Percentiles rank a stretch among this genome's conserved stretches.
phyloP scores from a whole-genome alignment of 2,329 filamentous ascomycete genomes.

The Elsinoe arachidis region DNA sequence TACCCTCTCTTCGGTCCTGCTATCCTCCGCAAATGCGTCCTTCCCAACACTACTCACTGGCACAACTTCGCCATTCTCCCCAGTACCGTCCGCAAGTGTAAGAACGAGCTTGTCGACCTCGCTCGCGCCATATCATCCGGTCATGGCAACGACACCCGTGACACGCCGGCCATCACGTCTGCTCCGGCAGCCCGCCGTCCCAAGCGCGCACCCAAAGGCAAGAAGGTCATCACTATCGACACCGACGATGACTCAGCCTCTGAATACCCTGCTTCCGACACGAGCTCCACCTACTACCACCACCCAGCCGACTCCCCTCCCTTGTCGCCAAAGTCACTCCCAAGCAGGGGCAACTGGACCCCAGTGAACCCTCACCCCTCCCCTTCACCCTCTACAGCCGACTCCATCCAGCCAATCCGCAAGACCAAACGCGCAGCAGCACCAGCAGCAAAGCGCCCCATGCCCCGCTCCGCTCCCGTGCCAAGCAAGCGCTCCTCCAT shows the following conservation, averaged over 20 bases:
- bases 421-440: background rate
- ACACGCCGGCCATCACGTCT: background rate
- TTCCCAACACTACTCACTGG: slow-evolving; percentile 54
- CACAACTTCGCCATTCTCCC: slow-evolving; percentile 24
- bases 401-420: background rate
- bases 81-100: background rate
- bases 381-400: background rate
- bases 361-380: slow-evolving; percentile 3
- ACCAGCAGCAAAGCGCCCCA: background rate
- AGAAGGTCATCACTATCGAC: background rate
- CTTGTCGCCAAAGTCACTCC: slow-evolving; percentile 3
- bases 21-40: slow-evolving; percentile 66
- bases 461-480: background rate
- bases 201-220: slow-evolving; percentile 13
- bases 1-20: slow-evolving; percentile 82
- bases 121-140: background rate
- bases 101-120: background rate
- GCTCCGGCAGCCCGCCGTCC: background rate
- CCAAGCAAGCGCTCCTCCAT: background rate
- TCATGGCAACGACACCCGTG: background rate
- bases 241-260: slow-evolving; percentile 6
- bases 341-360: background rate
- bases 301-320: background rate
- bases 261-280: background rate
- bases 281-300: background rate